Evolutionary conservation across 1,284 basidiomycete species (phyloP).

Genomic region (Takashimella koratensis): DNA sequence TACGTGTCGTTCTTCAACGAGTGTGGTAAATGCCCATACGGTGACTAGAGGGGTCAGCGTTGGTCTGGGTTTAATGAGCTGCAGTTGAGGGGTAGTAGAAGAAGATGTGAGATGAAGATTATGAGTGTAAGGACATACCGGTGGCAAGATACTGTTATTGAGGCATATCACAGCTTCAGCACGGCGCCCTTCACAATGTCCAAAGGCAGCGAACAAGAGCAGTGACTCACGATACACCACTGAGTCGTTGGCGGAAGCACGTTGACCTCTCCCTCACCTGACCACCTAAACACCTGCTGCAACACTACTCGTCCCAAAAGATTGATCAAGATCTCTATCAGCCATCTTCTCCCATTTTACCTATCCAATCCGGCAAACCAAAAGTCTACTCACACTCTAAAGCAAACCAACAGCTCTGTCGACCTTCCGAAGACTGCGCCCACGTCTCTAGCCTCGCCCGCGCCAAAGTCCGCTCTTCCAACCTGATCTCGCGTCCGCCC

Average conservation of each 20-base stretch:
- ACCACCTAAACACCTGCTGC: constrained; percentile 5
- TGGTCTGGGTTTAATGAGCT: neutral
- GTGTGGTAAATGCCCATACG: constrained; percentile 3
- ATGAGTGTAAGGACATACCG: too few species aligned
- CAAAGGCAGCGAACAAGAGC: too few species aligned
- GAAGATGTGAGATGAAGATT: too few species aligned
- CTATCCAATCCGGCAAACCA: too few species aligned
- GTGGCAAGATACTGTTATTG: neutral
- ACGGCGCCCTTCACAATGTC: too few species aligned
- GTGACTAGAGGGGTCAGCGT: neutral
- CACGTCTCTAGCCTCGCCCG: constrained; percentile 2
- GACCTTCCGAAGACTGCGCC: constrained; percentile 4
- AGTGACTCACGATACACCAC: neutral
- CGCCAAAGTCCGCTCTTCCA: neutral
- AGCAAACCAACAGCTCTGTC: constrained; percentile 8
- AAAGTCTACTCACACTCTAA: constrained; percentile 5
- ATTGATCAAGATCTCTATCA: neutral
- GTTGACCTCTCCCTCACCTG: neutral
- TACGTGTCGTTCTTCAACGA: constrained; percentile 3
- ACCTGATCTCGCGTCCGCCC: neutral
- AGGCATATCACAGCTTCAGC: too few species aligned
- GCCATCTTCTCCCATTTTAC: too few species aligned
- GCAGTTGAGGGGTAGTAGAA: too few species aligned
- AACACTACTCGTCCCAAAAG: constrained; percentile 1
- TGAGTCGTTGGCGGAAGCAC: constrained; percentile 5